Percentiles rank a stretch among this genome's conserved stretches.
phyloP scores from a whole-genome alignment of 257 asterid genomes.

The Przewalskia tangutica region DNA sequence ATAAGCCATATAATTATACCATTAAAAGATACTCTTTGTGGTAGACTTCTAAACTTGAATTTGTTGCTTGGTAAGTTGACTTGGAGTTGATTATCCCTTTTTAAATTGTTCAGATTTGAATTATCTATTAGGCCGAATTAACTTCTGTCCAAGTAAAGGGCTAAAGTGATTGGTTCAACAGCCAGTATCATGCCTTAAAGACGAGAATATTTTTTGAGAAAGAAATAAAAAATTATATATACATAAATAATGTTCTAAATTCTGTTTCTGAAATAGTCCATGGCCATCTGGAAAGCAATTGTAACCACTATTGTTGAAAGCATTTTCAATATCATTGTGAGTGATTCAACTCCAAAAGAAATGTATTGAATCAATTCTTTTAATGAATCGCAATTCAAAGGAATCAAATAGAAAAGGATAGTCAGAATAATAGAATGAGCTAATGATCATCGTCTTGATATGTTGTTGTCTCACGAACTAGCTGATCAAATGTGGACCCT shows the following conservation, averaged over 20 bases:
- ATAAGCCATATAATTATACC: neutral
- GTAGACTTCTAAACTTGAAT: neutral
- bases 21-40: neutral
- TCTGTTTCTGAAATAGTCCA: neutral
- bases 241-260: neutral
- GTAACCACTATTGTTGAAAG: neutral
- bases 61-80: too few species aligned
- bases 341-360: too few species aligned
- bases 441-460: too few species aligned
- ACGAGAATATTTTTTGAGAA: neutral
- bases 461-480: neutral
- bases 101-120: neutral
- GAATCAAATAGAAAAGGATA: too few species aligned
- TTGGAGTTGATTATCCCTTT: neutral
- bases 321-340: neutral
- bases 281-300: too few species aligned
- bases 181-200: neutral
- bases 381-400: too few species aligned
- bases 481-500: neutral
- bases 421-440: too few species aligned
- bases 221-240: neutral
- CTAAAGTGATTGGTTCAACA: neutral
- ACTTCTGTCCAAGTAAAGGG: neutral
- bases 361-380: too few species aligned
- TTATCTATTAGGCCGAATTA: neutral